These are phyloP conservation scores for Actinomortierella ambigua DNA, from an alignment of 371 early-diverging fungal genomes.

Conservation along the genomic window DNA sequence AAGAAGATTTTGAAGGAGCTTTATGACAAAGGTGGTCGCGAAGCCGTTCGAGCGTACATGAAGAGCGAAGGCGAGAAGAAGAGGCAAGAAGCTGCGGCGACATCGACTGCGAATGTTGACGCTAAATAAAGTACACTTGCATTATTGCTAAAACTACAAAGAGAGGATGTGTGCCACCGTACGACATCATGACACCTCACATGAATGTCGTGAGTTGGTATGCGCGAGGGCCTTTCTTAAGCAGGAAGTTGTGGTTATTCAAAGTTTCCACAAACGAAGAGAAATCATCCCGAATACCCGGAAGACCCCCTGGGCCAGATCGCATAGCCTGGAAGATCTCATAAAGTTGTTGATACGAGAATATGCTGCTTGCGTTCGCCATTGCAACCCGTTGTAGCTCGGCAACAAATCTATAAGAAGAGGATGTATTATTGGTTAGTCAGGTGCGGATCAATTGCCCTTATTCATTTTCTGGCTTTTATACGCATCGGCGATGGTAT, in stretches of 20 bases:
- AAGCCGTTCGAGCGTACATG: slow-evolving; percentile 38
- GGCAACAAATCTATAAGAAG: slow-evolving; percentile 53
- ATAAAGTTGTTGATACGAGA: slow-evolving; percentile 60
- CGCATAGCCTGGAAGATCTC: slow-evolving; percentile 52
- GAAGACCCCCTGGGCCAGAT: too few relatives aligned
- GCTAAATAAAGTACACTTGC: too few relatives aligned
- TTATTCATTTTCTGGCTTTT: slow-evolving; percentile 6
- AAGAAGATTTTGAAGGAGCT: slow-evolving; percentile 44
- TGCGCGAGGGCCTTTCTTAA: slow-evolving; percentile 56
- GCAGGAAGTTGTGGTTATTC: slow-evolving; percentile 67
- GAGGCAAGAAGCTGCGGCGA: too few relatives aligned
- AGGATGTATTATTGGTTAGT: background rate
- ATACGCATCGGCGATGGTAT: slow-evolving; percentile 9
- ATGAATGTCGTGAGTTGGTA: slow-evolving; percentile 53
- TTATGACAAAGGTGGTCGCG: slow-evolving; percentile 24
- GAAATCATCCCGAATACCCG: slow-evolving; percentile 53
- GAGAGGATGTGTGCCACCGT: too few relatives aligned
- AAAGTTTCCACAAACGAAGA: slow-evolving; percentile 63
- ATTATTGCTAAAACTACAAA: too few relatives aligned
- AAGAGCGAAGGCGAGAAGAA: slow-evolving; percentile 18
- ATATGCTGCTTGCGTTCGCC: slow-evolving; percentile 57
- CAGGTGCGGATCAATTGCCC: background rate
- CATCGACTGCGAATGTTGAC: too few relatives aligned
- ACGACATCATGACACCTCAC: too few relatives aligned
- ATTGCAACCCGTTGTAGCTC: slow-evolving; percentile 58